These are phyloP conservation scores for Lolium multiflorum DNA, from an alignment of 176 grass and related monocot genomes.

Conservation along the genomic window DNA sequence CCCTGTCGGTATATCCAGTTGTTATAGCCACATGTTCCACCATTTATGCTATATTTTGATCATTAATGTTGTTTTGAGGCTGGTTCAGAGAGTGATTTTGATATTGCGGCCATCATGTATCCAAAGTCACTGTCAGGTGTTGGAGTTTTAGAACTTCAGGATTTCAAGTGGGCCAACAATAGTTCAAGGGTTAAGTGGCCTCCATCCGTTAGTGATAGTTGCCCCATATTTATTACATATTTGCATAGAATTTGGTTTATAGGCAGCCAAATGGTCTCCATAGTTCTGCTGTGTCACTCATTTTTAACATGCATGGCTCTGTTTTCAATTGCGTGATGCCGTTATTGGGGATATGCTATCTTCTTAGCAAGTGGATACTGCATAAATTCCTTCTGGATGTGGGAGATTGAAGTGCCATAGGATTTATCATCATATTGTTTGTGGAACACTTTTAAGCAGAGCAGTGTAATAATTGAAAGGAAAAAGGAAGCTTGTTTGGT, in stretches of 20 bases:
- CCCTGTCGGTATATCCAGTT: not conserved
- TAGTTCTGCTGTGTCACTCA: not conserved
- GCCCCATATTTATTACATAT: not conserved
- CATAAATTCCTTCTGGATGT: not conserved
- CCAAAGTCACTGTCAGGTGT: not conserved
- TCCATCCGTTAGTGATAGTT: not conserved
- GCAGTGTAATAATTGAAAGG: not conserved
- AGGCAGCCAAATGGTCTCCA: not conserved
- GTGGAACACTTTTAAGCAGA: not conserved
- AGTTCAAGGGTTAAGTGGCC: conserved; percentile 2
- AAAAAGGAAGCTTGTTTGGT: not conserved
- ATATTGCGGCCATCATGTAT: conserved; percentile 1
- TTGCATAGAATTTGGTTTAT: not conserved
- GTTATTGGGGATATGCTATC: not conserved
- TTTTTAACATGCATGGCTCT: not conserved
- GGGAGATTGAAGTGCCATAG: not conserved
- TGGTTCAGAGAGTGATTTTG: not conserved
- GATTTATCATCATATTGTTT: not conserved
- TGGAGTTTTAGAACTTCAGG: not conserved
- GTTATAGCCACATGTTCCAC: not conserved
- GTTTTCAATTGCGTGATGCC: not conserved
- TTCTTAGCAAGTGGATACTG: not conserved
- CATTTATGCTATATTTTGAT: conserved; percentile 5
- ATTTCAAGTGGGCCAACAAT: not conserved
- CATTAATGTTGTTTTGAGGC: not conserved